These are phyloP conservation scores for Balakata baccata DNA, from an alignment of 345 rosid species.

Conservation along the genomic window DNA sequence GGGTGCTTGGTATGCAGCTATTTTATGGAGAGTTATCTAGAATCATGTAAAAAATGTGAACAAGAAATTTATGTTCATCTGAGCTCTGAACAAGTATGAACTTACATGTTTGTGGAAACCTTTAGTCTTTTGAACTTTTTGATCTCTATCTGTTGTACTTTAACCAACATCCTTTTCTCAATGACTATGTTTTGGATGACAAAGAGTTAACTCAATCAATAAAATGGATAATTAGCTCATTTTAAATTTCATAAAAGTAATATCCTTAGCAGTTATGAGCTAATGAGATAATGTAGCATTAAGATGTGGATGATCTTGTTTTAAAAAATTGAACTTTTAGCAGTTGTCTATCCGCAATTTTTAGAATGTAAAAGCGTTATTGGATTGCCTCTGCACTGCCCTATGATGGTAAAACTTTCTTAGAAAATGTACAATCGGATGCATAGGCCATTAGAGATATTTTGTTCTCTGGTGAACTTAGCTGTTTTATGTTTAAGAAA, in stretches of 20 bases:
- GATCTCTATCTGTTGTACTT: background rate
- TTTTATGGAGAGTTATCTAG: background rate
- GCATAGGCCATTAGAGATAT: background rate
- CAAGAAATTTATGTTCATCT: background rate
- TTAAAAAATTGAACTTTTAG: background rate
- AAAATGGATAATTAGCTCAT: background rate
- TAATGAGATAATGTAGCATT: background rate
- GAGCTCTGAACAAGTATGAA: background rate
- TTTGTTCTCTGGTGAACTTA: background rate
- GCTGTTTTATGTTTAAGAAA: background rate
- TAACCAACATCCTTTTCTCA: background rate
- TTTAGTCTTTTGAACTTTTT: background rate
- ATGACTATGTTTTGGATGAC: background rate
- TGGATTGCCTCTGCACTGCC: background rate
- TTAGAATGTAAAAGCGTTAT: background rate
- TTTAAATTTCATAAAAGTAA: too few species aligned
- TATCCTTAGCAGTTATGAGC: background rate
- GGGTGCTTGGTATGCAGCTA: background rate
- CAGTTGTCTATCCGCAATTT: background rate
- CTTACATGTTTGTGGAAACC: background rate
- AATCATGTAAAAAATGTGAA: background rate
- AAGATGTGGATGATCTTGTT: background rate
- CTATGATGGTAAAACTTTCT: background rate
- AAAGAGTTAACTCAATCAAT: background rate
- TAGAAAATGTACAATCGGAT: too few species aligned